Evolutionary conservation across 1,284 basidiomycete genomes (phyloP).

Genomic region (Vanrija sp.): DNA sequence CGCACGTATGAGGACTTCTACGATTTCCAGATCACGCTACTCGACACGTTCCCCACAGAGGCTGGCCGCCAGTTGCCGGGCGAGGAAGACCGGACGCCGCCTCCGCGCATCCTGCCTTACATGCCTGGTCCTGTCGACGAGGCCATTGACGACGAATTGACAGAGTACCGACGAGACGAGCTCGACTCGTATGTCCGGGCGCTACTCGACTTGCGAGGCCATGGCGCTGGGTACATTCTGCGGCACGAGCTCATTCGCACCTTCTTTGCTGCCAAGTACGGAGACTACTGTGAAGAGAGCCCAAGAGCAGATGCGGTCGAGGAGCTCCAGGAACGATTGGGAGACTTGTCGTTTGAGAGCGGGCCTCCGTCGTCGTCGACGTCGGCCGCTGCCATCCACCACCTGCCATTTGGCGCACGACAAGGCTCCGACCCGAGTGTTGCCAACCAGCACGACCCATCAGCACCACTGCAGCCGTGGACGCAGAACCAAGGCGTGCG

Average conservation of each 20-base stretch:
- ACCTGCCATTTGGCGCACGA: not conserved
- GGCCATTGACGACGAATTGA: constrained; percentile 79
- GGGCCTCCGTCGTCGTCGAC: not conserved
- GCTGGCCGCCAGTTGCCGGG: constrained; percentile 62
- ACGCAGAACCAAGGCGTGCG: too few species aligned
- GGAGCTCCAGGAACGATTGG: constrained; percentile 58
- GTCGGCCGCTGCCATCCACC: not conserved
- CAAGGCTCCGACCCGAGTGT: not conserved
- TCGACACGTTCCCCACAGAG: constrained; percentile 81
- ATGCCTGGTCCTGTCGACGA: constrained; percentile 87
- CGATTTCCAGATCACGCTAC: constrained; percentile 88
- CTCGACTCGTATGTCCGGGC: constrained; percentile 83
- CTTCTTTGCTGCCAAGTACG: constrained; percentile 82
- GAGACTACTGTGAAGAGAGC: constrained; percentile 81
- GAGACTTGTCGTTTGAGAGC: constrained; percentile 21
- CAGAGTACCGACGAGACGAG: constrained; percentile 73
- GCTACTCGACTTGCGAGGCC: constrained; percentile 64
- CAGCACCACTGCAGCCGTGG: too few species aligned
- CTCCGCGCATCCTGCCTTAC: constrained; percentile 76
- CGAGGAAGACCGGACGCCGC: constrained; percentile 35
- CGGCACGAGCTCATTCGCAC: constrained; percentile 74
- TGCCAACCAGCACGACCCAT: not conserved
- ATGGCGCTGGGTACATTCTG: constrained; percentile 71
- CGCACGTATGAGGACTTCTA: constrained; percentile 98
- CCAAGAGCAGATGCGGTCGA: constrained; percentile 52